Conservation (phyloP, 192 early-diverging fungal species). For the Backusella macrospora region DNA sequence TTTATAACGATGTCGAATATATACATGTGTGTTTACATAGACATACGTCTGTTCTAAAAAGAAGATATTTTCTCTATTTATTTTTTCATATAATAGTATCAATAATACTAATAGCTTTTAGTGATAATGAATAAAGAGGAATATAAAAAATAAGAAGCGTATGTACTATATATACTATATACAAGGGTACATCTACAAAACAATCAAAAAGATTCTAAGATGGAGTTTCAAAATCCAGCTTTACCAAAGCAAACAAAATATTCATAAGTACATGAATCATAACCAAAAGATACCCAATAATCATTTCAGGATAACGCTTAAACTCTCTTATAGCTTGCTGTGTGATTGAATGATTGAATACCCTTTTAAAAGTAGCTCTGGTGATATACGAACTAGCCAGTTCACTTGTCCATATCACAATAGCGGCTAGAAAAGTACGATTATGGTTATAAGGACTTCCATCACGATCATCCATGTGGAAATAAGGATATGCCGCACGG, state of each 20-base stretch:
- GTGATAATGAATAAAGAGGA: not conserved
- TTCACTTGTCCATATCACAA: conserved; percentile 69
- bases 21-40: not conserved
- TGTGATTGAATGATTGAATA: conserved; percentile 60
- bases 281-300: conserved; percentile 66
- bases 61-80: conserved; percentile 1
- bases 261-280: conserved; percentile 76
- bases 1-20: not conserved
- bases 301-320: conserved; percentile 66
- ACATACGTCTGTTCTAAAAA: not conserved
- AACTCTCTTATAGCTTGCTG: conserved; percentile 70
- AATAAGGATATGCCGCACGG: conserved; percentile 66
- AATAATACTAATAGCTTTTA: not conserved
- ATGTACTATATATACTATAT: not conserved
- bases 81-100: not conserved
- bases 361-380: conserved; percentile 59
- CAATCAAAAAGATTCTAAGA: not conserved
- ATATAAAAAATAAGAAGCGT: not conserved
- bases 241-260: conserved; percentile 65
- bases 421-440: conserved; percentile 61
- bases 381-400: conserved; percentile 64
- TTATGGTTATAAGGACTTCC: conserved; percentile 52
- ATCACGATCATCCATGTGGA: conserved; percentile 60
- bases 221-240: conserved; percentile 49
- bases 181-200: not conserved